Evolutionary conservation across 2,329 filamentous ascomycete species (phyloP), one percentile per base, ranked within the genome.

Genomic region (Periglandula ipomoeae): DNA sequence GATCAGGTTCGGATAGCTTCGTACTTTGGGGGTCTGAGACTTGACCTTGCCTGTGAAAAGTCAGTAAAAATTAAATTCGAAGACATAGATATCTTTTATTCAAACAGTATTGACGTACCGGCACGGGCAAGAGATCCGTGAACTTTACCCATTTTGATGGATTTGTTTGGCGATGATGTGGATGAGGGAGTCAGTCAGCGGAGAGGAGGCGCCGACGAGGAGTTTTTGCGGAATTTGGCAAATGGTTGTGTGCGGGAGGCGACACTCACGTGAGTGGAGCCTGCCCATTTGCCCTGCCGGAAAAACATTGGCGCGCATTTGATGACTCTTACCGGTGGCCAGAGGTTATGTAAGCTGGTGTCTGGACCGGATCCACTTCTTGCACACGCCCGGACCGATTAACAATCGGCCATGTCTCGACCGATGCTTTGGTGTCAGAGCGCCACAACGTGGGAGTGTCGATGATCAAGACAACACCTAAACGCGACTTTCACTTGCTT

Each of bases 71-170:
- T 50, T 30, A 50, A 19, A 41, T 30, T 32, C 6, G 30, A 32
- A 32, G n/a, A 11, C 30, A 8, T 32, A 8, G 30, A n/a, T 32
- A 32, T 32, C 15, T 11, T 15, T 11, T 15, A 13, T 32, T 13
- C 5, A 19, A 17, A 52, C 47, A 49, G 37, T 48, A 40, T 53
- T 17, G 37, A 63, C 68, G 50, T 73, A 72, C 72, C 72, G 61
- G 87, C 88, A 89, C 88, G 87, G 73, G 87, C 87, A 75, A 93
- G 85, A 70, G 87, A 93, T 73, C 87, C 87, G 85, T 91, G 87
- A 74, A 91, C 87, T 79, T 91, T 91, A 78, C 87, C 87, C 87
- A 91, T 90, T 73, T 71, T 86, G 67, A 65, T 61, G 64, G 62
- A 66, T 65, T 20, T 60, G 55, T 58, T 57, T 67, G 62, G 53